Conservation (phyloP, 306 rosid genomes). For the Geum urbanum region DNA sequence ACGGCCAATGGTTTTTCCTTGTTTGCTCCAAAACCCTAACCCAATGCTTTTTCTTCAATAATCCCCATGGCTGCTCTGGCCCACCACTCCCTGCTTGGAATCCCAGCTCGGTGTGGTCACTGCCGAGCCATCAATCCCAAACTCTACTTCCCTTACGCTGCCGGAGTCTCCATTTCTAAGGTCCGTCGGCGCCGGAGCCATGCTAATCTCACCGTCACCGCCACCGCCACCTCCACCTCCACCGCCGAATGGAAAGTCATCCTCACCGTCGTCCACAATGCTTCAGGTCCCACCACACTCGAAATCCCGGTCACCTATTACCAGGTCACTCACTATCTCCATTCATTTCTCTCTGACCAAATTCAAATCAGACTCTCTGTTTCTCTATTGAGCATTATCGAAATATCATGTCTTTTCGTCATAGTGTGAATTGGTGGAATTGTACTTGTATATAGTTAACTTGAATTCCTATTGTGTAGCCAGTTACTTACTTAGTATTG, state of each 20-base stretch:
- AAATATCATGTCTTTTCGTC: too few relatives aligned
- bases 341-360: neutral
- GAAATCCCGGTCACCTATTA: conserved; percentile 77
- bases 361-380: too few relatives aligned
- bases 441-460: too few relatives aligned
- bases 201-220: too few relatives aligned
- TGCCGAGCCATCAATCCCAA: neutral
- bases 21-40: neutral
- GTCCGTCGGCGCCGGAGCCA: too few relatives aligned
- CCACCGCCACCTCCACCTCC: too few relatives aligned
- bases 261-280: conserved; percentile 17
- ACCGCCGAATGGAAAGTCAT: too few relatives aligned
- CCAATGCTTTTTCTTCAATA: neutral
- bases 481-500: too few relatives aligned
- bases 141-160: neutral
- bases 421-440: too few relatives aligned
- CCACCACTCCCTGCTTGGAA: conserved; percentile 36
- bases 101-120: conserved; percentile 38
- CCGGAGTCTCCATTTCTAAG: neutral
- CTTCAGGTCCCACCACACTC: conserved; percentile 26
- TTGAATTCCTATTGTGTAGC: too few relatives aligned
- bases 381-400: too few relatives aligned
- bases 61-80: conserved; percentile 47
- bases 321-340: conserved; percentile 45
- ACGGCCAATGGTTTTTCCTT: neutral